Base-by-base conservation (phyloP, 805 yeast genomes). In the Hanseniaspora opuntiae region DNA sequence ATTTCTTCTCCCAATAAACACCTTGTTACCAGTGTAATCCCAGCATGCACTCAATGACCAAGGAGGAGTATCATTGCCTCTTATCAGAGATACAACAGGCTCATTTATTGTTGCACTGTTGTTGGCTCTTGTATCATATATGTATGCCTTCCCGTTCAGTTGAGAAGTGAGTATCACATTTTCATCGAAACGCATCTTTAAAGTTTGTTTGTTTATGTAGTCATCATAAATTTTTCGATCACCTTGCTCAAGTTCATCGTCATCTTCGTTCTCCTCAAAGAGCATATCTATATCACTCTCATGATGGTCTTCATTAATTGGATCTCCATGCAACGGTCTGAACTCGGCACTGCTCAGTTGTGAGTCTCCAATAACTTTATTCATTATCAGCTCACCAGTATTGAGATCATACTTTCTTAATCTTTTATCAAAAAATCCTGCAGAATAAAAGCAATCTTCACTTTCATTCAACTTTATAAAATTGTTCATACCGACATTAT, bases 21-120 rank as follows among this genome's bases (percentile, higher is more conserved):
- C 73, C 41, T 70, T 73, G 54, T 85, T 81, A 11, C 98, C 98
- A 61, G 83, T 82, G 50, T 72, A 71, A 9, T 95, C 82, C 97
- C 97, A 90, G 54, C 85, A 78, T 0, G 96, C 78, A 8, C 86
- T 77, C 75, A 84, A 80, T 65, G 95, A 84, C 97, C 97, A 93
- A 0, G 97, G 97, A 0, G 97, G 96, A 0, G 83, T 75, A 1
- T 78, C 78, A 10, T 74, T 69, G 1, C 86, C 81, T 1, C 81
- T 75, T 22, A 67, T 74, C 14, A 81, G 64, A 38, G 72, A 72
- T 17, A 80, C 62, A 0, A 74, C 81, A 3, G 73, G 68, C 7
- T 45, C 17, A 10, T 45, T 36, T 24, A 20, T 14, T 8, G 40
- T 32, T 0, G 70, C 66, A 3, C 62, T 56, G 12, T 63, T 57